Conservation (phyloP, 805 yeast genomes). For the Monosporozyma siamensis region DNA sequence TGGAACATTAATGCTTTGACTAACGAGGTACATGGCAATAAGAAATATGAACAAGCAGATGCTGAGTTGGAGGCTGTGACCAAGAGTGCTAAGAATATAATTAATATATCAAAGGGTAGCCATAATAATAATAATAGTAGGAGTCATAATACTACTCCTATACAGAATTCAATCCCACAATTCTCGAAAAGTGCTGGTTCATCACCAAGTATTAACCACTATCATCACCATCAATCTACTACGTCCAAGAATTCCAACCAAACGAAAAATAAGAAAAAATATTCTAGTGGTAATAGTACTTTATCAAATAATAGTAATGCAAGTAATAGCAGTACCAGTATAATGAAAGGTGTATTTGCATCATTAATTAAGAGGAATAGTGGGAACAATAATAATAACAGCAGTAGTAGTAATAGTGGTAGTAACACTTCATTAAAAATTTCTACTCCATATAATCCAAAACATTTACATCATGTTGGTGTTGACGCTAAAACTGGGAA, state of each 20-base stretch:
- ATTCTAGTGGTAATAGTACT: background rate
- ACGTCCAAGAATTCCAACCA: no score
- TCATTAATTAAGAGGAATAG: slow-evolving; percentile 34
- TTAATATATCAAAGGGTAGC: no score
- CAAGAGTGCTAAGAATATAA: no score
- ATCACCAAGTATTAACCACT: background rate
- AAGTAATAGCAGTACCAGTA: slow-evolving; percentile 28
- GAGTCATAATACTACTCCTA: background rate
- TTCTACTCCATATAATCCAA: slow-evolving; percentile 85
- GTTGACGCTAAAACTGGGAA: slow-evolving; percentile 76
- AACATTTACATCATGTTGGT: slow-evolving; percentile 90
- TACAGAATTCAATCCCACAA: background rate
- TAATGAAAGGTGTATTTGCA: slow-evolving; percentile 51
- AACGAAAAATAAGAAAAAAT: slow-evolving; percentile 3
- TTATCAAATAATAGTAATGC: background rate
- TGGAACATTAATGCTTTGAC: slow-evolving; percentile 1
- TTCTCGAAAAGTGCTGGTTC: slow-evolving; percentile 1
- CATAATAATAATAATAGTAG: background rate
- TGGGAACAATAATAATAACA: slow-evolving; percentile 25
- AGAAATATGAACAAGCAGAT: no score
- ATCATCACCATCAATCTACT: background rate
- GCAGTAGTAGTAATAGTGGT: slow-evolving; percentile 10
- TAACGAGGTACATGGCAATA: background rate
- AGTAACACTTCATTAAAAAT: slow-evolving; percentile 35
- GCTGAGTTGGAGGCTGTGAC: no score